Evolutionary conservation across 305 asterid genomes (phyloP).

Genomic region (Solanum hybrid): DNA sequence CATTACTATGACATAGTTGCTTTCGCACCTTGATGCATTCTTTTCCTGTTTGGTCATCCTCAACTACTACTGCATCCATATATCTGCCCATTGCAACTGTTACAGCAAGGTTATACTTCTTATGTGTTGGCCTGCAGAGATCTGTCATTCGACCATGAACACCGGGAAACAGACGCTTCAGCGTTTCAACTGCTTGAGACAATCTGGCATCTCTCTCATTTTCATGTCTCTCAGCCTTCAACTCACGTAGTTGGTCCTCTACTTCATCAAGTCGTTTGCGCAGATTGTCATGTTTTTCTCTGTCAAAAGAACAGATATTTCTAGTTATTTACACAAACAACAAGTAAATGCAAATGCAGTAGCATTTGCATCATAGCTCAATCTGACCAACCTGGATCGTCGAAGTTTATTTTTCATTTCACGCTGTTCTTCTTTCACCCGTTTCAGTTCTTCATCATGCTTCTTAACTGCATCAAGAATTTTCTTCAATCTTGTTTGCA

Average conservation of each 20-base stretch:
- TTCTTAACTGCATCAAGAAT: conserved; percentile 66
- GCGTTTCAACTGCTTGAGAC: conserved; percentile 84
- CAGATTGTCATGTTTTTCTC: conserved; percentile 65
- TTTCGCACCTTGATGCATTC: conserved; percentile 86
- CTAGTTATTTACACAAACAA: background rate
- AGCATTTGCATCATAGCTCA: background rate
- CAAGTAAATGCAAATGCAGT: background rate
- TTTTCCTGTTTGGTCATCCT: conserved; percentile 89
- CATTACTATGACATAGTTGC: background rate
- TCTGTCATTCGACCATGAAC: conserved; percentile 99
- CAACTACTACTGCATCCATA: conserved; percentile 99
- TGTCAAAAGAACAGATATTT: conserved; percentile 19
- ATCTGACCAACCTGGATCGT: conserved; percentile 53
- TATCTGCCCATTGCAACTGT: conserved; percentile 99
- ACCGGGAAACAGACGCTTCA: conserved; percentile 92
- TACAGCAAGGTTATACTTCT: conserved; percentile 92
- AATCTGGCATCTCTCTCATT: conserved; percentile 88
- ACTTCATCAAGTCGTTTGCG: conserved; percentile 64
- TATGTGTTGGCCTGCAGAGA: conserved; percentile 92
- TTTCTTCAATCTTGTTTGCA: conserved; percentile 71
- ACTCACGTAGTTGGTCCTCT: conserved; percentile 79
- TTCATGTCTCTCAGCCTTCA: conserved; percentile 94
- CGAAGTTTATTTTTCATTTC: conserved; percentile 76
- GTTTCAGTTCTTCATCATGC: conserved; percentile 64
- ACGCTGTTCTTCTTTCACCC: conserved; percentile 69